A percentile compares a stretch with the other conserved stretches of the same genome.
These are phyloP conservation scores for Syzygium aqueum DNA, from an alignment of 345 rosid genomes.

Conservation along the genomic window DNA sequence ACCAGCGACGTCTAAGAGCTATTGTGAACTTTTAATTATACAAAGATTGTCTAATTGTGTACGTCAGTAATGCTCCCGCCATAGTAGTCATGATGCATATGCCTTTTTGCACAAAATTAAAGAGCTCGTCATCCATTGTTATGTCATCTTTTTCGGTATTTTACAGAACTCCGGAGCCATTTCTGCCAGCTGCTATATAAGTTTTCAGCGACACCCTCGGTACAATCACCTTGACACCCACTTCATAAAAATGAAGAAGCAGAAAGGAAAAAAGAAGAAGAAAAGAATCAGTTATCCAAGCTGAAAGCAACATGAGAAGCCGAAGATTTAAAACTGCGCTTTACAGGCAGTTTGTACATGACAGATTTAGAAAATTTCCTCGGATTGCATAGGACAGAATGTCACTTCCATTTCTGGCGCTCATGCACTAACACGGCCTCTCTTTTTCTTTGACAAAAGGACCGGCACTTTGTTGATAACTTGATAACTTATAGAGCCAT, in stretches of 20 bases:
- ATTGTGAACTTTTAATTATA: neutral
- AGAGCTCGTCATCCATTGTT: conserved; percentile 33
- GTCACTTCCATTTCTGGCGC: too few species aligned
- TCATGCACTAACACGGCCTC: too few species aligned
- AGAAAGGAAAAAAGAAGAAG: neutral
- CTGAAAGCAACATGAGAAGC: too few species aligned
- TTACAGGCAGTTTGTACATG: too few species aligned
- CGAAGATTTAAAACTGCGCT: too few species aligned
- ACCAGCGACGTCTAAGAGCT: neutral
- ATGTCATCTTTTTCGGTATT: conserved; percentile 35
- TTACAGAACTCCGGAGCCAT: conserved; percentile 36
- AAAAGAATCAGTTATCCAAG: too few species aligned
- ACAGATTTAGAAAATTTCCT: too few species aligned
- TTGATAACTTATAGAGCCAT: too few species aligned
- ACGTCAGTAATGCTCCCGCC: neutral
- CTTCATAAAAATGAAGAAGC: neutral
- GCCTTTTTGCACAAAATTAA: neutral
- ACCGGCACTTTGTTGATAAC: too few species aligned
- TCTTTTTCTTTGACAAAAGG: too few species aligned
- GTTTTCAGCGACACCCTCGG: conserved; percentile 28
- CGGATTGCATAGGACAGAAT: too few species aligned
- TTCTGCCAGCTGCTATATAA: conserved; percentile 45
- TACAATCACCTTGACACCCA: conserved; percentile 24
- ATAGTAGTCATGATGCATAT: conserved; percentile 4
- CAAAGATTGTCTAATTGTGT: neutral